Conservation (phyloP, 1,284 basidiomycete genomes). For the Schizophyllum commune region DNA sequence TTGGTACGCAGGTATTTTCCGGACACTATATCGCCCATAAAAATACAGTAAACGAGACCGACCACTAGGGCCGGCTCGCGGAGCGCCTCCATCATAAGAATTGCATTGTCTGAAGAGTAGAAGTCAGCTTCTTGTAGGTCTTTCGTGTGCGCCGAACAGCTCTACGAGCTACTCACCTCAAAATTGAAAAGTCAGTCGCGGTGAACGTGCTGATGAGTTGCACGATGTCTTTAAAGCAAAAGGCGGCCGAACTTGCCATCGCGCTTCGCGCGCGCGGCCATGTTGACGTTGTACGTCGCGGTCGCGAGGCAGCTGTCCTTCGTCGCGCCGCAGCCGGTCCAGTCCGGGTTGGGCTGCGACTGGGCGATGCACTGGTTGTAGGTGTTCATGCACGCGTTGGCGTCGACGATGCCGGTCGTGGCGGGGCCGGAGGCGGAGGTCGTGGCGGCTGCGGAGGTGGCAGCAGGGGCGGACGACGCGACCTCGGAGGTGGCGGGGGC, state of each 20-base stretch:
- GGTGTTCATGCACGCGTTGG: slow-evolving; percentile 44
- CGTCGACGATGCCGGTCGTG: slow-evolving; percentile 56
- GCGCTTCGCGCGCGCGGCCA: slow-evolving; percentile 74
- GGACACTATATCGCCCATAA: no score
- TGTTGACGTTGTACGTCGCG: slow-evolving; percentile 63
- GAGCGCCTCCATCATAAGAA: background rate
- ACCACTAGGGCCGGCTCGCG: background rate
- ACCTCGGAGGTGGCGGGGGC: slow-evolving; percentile 37
- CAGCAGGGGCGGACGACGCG: background rate
- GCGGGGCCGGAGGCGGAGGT: slow-evolving; percentile 58
- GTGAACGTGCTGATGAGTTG: background rate
- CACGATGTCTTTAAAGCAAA: background rate
- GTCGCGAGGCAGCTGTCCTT: slow-evolving; percentile 59
- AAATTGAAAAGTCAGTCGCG: background rate
- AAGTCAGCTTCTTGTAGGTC: no score
- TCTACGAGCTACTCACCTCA: background rate
- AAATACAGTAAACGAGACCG: background rate
- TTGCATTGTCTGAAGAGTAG: background rate
- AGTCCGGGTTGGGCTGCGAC: background rate
- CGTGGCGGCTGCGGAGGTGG: slow-evolving; percentile 32
- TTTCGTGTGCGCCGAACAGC: no score
- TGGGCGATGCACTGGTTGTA: slow-evolving; percentile 46
- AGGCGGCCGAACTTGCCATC: slow-evolving; percentile 44
- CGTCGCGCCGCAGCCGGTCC: slow-evolving; percentile 46
- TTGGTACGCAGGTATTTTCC: no score